Percentiles rank a stretch among this genome's conserved stretches.
phyloP scores from a whole-genome alignment of 768 basidiomycete species.

The Phanerochaete carnosa region DNA sequence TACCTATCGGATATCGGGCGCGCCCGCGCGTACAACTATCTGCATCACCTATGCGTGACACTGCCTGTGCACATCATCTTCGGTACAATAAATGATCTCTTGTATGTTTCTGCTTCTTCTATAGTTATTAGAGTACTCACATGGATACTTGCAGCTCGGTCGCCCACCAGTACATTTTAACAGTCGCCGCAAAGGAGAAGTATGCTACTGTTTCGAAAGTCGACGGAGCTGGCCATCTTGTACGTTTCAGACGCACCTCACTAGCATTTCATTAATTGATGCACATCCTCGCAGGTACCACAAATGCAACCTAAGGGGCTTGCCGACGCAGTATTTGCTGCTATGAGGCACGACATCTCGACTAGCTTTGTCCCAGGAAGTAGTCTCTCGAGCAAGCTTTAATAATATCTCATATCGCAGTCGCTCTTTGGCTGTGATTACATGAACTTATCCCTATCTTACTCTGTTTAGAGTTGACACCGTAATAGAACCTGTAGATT shows the following conservation, averaged over 20 bases:
- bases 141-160: background rate
- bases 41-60: conserved; percentile 1
- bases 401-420: background rate
- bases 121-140: background rate
- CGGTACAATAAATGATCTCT: conserved; percentile 13
- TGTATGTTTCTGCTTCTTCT: conserved; percentile 1
- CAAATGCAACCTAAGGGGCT: conserved; percentile 11
- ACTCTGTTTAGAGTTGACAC: too few species aligned
- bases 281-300: background rate
- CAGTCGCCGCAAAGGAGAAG: conserved; percentile 3
- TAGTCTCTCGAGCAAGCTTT: background rate
- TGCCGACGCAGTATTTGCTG: conserved; percentile 4
- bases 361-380: background rate
- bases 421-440: too few species aligned
- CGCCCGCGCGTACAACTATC: conserved; percentile 11
- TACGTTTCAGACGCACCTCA: background rate
- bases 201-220: conserved; percentile 6
- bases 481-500: background rate
- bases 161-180: conserved; percentile 7
- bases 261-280: background rate
- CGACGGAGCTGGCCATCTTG: conserved; percentile 10
- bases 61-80: conserved; percentile 20
- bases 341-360: background rate
- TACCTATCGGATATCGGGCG: conserved; percentile 12
- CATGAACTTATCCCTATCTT: background rate